A percentile compares a stretch with the other conserved stretches of the same genome.
Evolutionary conservation across 305 asterid genomes (phyloP).

Genomic region (Fraxinus ornus): DNA sequence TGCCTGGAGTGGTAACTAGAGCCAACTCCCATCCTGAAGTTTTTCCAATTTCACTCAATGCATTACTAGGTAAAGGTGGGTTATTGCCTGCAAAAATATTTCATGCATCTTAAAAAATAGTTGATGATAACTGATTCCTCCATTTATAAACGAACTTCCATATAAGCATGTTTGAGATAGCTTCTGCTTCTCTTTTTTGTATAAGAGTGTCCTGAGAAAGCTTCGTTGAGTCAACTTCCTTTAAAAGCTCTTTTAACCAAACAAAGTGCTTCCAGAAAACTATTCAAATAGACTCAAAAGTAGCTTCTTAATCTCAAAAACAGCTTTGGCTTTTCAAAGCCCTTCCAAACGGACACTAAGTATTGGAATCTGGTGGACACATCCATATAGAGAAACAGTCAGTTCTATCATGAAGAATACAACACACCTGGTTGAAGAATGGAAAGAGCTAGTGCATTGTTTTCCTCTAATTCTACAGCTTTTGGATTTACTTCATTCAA

Average conservation of each 20-base stretch:
- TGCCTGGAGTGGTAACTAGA: slow-evolving; percentile 67
- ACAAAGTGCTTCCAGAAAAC: neutral
- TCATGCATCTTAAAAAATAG: neutral
- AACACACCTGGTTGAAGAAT: slow-evolving; percentile 58
- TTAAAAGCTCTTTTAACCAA: neutral
- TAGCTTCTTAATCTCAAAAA: neutral
- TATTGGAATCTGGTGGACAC: neutral
- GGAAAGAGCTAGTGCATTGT: slow-evolving; percentile 80
- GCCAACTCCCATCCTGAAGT: slow-evolving; percentile 86
- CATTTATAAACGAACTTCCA: neutral
- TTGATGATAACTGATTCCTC: neutral
- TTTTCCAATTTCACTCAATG: slow-evolving; percentile 41
- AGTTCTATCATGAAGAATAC: neutral
- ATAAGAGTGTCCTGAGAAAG: neutral
- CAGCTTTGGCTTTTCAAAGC: neutral
- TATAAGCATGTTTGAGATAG: neutral
- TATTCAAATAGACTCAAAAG: neutral
- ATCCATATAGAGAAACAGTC: neutral
- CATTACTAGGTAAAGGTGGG: slow-evolving; percentile 23
- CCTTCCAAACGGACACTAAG: neutral
- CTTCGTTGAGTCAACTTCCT: too few species aligned
- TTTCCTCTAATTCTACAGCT: slow-evolving; percentile 51
- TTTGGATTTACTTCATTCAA: slow-evolving; percentile 50
- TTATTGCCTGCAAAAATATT: slow-evolving; percentile 41
- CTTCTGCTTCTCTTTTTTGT: neutral